Evolutionary conservation across 179 eudicot genomes (phyloP), one percentile per base, ranked within the genome.

Genomic region (Beta lomatogona): DNA sequence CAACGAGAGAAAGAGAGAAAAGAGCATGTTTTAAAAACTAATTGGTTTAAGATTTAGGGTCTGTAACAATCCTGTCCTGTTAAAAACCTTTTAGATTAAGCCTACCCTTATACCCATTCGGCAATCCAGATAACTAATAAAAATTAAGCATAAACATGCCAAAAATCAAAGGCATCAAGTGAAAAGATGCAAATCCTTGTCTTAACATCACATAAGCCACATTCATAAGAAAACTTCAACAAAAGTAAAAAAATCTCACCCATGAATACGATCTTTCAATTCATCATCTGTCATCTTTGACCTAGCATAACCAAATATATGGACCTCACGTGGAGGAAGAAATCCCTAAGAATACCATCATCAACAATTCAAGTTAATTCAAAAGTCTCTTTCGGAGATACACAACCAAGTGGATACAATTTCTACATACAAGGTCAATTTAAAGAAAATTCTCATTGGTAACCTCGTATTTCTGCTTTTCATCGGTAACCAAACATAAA

Each of bases 221-320:
- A 45, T 67, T 63, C 63, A 73, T 54, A 74, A 61, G 6, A 46
- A 57, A 36, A 52, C 36, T 36, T 28, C 21, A 25, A 8, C 50
- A 67, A 0, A 73, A 69, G 75, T 31, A n/a, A 10, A 73, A 78
- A 82, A 75, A 75, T 74, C 94, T 85, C 85, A 96, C 99, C 92
- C 95, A 64, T 86, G 88, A 58, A 96, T 85, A 69, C 96, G 97
- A 79, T 91, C 86, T 85, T 87, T 90, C 86, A 96, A 84, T 11
- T 94, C 97, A 21, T 91, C 89, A 80, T 96, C 94, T 4, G 97
- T 82, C 84, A 93, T 93, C 84, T 92, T 94, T 73, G 97, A 88
- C 89, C 99, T 93, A 67, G 99, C 99, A 87, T 94, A 96, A 46
- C 99, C 99, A 87, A 93, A 93, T 77, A 96, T 93, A 79, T 89